Base-by-base conservation (phyloP, 768 basidiomycete species). In the Tulasnella sp. region DNA sequence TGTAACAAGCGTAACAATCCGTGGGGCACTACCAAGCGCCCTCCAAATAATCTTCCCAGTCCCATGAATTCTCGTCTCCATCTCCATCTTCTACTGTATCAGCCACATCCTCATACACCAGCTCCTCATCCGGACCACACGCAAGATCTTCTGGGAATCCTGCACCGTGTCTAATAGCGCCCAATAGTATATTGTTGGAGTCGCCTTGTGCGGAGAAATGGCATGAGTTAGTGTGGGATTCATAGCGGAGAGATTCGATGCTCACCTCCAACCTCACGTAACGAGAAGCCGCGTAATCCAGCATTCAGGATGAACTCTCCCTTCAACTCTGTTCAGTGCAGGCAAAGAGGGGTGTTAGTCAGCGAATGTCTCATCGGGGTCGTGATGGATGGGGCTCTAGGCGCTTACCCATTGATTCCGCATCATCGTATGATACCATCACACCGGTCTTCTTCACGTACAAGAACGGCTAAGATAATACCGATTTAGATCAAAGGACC, bases 361-460 rank as follows among this genome's bases (percentile, higher is more conserved):
- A n/a, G 39, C 6, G 43, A 7, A 6, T n/a, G 20, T 19, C 6
- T 25, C 43, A 6, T 8, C n/a, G n/a, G n/a, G n/a, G n/a, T n/a
- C n/a, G n/a, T n/a, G n/a, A n/a, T n/a, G n/a, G 43, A 7, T 28
- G 6, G n/a, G 39, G 43, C 27, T 16, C 9, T 5, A 45, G n/a
- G n/a, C n/a, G n/a, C 43, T 7, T 25, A 45, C 43, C 48, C 48
- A 50, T 50, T 19, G 35, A 39, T 31, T 50, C 48, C 19, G 48
- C 48, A 37, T 50, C 48, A 40, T 50, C 48, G 31, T 50, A 50
- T 20, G 24, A 25, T 12, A 50, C 48, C 34, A 40, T 39, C 13
- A 50, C 24, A n/a, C 31, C 24, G 8, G 48, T 50, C 48, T 27
- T 22, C 15, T 25, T 32, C 25, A 40, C 31, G 37, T 50, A 50